Evolutionary conservation across 352 stramenopile species (phyloP), one percentile per base, ranked within the genome.

Genomic region (Phytophthora pinifolia): DNA sequence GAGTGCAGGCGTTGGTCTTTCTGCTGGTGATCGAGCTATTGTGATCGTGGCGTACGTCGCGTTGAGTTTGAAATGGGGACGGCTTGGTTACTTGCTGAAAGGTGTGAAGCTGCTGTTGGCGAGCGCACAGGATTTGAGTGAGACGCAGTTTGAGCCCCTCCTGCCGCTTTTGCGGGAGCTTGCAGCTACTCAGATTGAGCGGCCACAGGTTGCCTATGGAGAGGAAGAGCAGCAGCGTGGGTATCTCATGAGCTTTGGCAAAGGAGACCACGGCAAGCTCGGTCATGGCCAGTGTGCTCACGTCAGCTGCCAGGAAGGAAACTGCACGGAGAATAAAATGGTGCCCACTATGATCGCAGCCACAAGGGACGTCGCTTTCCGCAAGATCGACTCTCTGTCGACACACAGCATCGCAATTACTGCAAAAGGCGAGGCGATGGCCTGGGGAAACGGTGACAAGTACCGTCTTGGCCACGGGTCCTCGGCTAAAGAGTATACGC

Each of bases 361-460:
- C 1, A 88, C 70, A 2, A 67, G 60, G 9, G 80, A 80, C 27
- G 18, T 80, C 10, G 38, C 67, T 5, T 86, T 92, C 27, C 45
- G 62, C 1, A 88, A 84, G 45, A 84, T 94, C n/a, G 82, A 91
- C 38, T 92, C 84, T 15, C 63, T 94, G 1, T 94, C 84, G 7
- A 94, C 84, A 0, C 85, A 95, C 42, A 91, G 81, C 38, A 79
- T 92, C 9, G 83, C 77, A 0, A 80, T 93, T 35, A 88, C 82
- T 1, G 50, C 66, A 4, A 74, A 71, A 14, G 85, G 85, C 0
- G 74, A 90, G 12, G 58, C 87, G 5, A 82, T 89, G 70, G 60
- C 85, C 1, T 95, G 85, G 85, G 85, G 85, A 2, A 93, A 95
- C 43, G 85, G 85, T 0, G 83, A 92, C 46, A 93, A 93, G 51